Base-by-base conservation (phyloP, 352 stramenopile genomes). In the Globisporangium paroecandrum region DNA sequence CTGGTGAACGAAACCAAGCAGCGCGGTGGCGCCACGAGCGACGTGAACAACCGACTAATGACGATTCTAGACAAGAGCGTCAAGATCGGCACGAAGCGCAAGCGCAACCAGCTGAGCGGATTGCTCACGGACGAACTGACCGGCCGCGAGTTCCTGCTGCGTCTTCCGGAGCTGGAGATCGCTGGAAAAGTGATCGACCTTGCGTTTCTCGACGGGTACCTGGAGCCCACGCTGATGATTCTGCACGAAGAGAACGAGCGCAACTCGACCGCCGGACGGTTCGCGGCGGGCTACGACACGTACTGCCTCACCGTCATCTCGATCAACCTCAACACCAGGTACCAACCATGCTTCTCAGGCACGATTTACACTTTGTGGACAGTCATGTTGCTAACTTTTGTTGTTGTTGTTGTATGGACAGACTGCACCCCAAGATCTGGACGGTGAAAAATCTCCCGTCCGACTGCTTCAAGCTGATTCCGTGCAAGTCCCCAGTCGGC, bases 391-490 rank as follows among this genome's bases (percentile, higher is more conserved):
- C 36, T 55, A 43, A 55, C 38, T 20, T 34, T 46, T 15, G 4
- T n/a, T 34, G 4, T 32, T 32, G 29, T 32, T 10, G 4, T 20
- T 64, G 4, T 49, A 6, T 55, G 20, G 46, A 29, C 12, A 57
- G 82, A 62, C 77, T 95, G 13, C 88, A 95, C 60, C 88, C 88
- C 0, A 94, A 93, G 72, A 96, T 96, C 69, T 96, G 88, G 88
- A 90, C 81, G 10, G 77, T 94, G 9, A 81, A 90, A 61, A 91
- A 91, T 20, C 72, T 96, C 1, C 88, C 88, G 13, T 93, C 86
- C 6, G 86, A 96, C 62, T 89, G 78, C 53, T 93, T 93, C 63
- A 70, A 76, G 1, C 67, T 96, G 13, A 86, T 93, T 24, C 83
- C 88, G 10, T 94, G 86, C 51, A 82, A 77, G 64, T 78, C 81